Evolutionary conservation across 2,329 filamentous ascomycete species (phyloP), one percentile per base, ranked within the genome.

Genomic region (Neonectria ditissima): DNA sequence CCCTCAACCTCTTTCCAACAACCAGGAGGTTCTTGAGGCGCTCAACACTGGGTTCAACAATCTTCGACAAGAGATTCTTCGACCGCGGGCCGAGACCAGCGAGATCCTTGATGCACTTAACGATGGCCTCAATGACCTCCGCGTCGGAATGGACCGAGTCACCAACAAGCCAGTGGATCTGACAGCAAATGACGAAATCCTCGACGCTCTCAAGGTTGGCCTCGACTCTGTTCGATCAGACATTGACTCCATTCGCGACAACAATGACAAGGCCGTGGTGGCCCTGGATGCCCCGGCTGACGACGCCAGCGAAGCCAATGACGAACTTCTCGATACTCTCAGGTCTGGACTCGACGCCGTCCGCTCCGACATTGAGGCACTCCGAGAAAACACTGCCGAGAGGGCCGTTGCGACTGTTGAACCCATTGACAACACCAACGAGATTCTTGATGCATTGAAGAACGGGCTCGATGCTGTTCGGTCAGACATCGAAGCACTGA

Each of bases 91-190:
- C 16, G 93, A 94, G 67, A 95, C 93, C 0, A 92, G 93, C 55
- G 94, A 97, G 74, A 92, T 97, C 11, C 84, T 98, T 1, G 93
- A 97, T 74, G 92, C 94, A 1, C 83, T 98, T 57, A 94, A 97
- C 63, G 94, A 97, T 76, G 94, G 94, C 2, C 85, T 98, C 7
- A 89, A 92, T 65, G 89, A 91, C 51, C 83, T 98, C 9, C 89
- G 92, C 26, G 83, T 84, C 28, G 91, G 93, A 65, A 91, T 98
- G 61, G 94, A 97, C 62, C 86, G 84, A 73, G 85, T 96, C 16
- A 84, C 89, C 22, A 90, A 95, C 75, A 96, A 93, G 79, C 92
- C 94, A 5, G 82, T 88, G 0, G 94, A 97, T 71, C 86, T 95
- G 78, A 94, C 91, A 1, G 90, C 93, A 61, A 95, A 92, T 63